Base-by-base conservation (phyloP, 495 filamentous ascomycete genomes). In the Halenospora varia region DNA sequence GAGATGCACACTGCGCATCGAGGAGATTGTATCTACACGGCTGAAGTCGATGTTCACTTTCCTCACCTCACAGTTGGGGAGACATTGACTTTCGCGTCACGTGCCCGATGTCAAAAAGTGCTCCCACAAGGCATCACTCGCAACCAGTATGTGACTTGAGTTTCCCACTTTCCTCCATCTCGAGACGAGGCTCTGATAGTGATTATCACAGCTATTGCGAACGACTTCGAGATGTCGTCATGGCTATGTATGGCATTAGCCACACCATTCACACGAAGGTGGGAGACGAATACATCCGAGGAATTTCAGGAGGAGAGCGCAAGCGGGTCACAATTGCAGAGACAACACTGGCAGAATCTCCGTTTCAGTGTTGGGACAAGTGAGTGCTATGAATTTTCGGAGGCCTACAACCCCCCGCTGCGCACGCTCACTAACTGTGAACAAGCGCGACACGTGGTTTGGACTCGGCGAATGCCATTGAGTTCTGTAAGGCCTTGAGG, bases 271-370 rank as follows among this genome's bases (percentile, higher is more conserved):
- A 92, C 71, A 92, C 89, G 2, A 75, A 74, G 22, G 83, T 93
- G 10, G 89, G 89, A 29, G 88, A 91, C 66, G 86, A 88, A 51
- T 88, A 84, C 53, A 78, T 89, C 40, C 82, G 87, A 39, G 89
- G 89, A 55, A 85, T 93, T 0, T 88, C 82, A n/a, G 89, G 89
- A 49, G 89, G 89, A 51, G 89, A 94, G 68, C 69, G 89, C 10
- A 92, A 91, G 72, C 83, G 89, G 55, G 86, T 90, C 46, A 88
- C 82, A 67, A 91, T 92, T 62, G 84, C 88, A 1, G 89, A 92
- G 60, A 76, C 77, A 15, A 78, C 78, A 2, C 70, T 90, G 18
- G 83, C 80, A 25, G 76, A 77, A 4, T 79, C 81, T n/a, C 82
- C 86, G 0, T 69, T 92, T 11, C 86, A 88, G 62, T 90, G 87